Evolutionary conservation across 129 eudicot genomes (phyloP).

Genomic region (Artemisia argyi): DNA sequence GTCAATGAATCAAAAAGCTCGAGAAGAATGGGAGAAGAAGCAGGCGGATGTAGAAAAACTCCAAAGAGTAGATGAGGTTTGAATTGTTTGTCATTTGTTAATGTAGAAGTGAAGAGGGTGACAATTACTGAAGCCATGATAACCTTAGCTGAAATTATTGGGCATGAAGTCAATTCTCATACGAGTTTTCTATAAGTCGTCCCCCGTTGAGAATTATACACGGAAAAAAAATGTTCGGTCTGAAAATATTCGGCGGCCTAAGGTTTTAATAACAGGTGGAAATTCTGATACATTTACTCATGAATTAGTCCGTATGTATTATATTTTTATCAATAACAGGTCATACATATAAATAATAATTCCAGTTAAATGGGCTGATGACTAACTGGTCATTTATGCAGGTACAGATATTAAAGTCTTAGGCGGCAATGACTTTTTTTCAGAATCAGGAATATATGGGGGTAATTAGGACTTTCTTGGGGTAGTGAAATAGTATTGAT

Average conservation of each 20-base stretch:
- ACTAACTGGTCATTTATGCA: no score
- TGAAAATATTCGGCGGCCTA: neutral
- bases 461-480: no score
- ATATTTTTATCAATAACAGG: neutral
- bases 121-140: constrained; percentile 63
- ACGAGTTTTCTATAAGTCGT: neutral
- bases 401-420: no score
- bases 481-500: no score
- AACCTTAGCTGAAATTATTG: constrained; percentile 85
- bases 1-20: no score
- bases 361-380: no score
- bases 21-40: no score
- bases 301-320: neutral
- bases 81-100: no score
- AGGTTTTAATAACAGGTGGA: neutral
- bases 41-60: no score
- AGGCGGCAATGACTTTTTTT: no score
- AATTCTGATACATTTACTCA: constrained; percentile 1
- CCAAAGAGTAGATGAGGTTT: no score
- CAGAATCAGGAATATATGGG: no score
- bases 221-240: constrained; percentile 1
- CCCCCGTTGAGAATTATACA: neutral
- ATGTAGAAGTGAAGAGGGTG: constrained; percentile 51
- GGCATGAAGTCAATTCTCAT: constrained; percentile 61
- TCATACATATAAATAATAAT: neutral